Evolutionary conservation across 2,329 filamentous ascomycete species (phyloP).

Genomic region (Aulographum hederae): DNA sequence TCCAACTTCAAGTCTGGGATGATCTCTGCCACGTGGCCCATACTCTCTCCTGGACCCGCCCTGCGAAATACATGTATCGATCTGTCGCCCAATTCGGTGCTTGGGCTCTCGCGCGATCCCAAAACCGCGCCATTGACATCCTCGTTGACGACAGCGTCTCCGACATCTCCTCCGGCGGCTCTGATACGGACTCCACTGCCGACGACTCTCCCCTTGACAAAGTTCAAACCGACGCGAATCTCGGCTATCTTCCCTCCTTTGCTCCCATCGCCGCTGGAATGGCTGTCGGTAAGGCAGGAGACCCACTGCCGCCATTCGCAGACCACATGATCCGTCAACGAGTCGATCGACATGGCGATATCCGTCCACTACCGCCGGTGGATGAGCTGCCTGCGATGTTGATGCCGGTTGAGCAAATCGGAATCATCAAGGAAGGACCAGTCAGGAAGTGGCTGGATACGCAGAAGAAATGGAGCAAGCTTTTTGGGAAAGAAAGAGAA

Average conservation of each 20-base stretch:
- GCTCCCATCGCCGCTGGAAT: conserved; percentile 2
- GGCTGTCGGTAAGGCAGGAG: conserved; percentile 69
- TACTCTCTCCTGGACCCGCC: conserved; percentile 88
- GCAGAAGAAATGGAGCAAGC: conserved; percentile 55
- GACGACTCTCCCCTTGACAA: background rate
- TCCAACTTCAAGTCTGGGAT: conserved; percentile 92
- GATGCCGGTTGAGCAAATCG: conserved; percentile 46
- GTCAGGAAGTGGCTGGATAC: conserved; percentile 68
- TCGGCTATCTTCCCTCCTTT: background rate
- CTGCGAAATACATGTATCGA: conserved; percentile 90
- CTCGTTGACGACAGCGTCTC: conserved; percentile 47
- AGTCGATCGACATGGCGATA: conserved; percentile 59
- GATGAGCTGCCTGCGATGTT: conserved; percentile 48
- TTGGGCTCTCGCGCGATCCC: conserved; percentile 72
- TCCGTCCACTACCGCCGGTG: conserved; percentile 47
- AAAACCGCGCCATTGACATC: conserved; percentile 65
- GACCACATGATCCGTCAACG: conserved; percentile 85
- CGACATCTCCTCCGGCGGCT: conserved; percentile 10
- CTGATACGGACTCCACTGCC: conserved; percentile 15
- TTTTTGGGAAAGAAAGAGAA: conserved; percentile 50
- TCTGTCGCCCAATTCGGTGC: conserved; percentile 85
- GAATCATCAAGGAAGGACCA: conserved; percentile 61
- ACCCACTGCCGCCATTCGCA: conserved; percentile 61
- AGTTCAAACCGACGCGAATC: background rate
- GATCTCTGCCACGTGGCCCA: conserved; percentile 84